Conservation (phyloP, 2,329 filamentous ascomycete species). For the Aspergillus alliaceus region DNA sequence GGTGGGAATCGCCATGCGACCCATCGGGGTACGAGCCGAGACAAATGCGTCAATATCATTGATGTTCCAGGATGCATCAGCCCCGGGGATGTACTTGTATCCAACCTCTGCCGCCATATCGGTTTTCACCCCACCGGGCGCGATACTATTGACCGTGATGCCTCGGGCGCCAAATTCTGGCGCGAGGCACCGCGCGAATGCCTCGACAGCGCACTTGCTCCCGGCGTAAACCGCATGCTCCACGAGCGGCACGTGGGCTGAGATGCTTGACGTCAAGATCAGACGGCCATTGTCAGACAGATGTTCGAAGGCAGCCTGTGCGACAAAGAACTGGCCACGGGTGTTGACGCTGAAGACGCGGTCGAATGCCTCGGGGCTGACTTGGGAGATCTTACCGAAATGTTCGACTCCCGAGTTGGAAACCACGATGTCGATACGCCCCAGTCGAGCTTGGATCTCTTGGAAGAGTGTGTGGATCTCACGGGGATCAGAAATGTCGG, state of each 20-base stretch:
- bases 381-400: conserved; percentile 56
- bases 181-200: conserved; percentile 51
- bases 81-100: conserved; percentile 64
- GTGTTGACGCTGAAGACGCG: conserved; percentile 30
- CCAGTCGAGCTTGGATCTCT: conserved; percentile 62
- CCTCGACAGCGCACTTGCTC: not conserved
- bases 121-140: conserved; percentile 27
- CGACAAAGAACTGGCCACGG: conserved; percentile 63
- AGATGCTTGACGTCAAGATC: conserved; percentile 55
- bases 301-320: conserved; percentile 67
- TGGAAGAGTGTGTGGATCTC: conserved; percentile 65
- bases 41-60: conserved; percentile 58
- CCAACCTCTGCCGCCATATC: conserved; percentile 75
- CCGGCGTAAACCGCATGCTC: not conserved
- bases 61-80: conserved; percentile 36
- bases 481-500: conserved; percentile 65
- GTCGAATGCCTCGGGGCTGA: conserved; percentile 42
- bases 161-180: conserved; percentile 66
- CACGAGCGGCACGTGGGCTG: not conserved
- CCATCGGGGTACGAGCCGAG: conserved; percentile 59
- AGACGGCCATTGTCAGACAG: conserved; percentile 69
- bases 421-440: conserved; percentile 66
- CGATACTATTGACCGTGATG: conserved; percentile 29
- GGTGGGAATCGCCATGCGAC: conserved; percentile 57
- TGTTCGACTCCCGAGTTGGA: conserved; percentile 29